A percentile compares a stretch with the other conserved stretches of the same genome.
phyloP scores from a whole-genome alignment of 2,329 filamentous ascomycete species.

The Emericellopsis cladophorae region DNA sequence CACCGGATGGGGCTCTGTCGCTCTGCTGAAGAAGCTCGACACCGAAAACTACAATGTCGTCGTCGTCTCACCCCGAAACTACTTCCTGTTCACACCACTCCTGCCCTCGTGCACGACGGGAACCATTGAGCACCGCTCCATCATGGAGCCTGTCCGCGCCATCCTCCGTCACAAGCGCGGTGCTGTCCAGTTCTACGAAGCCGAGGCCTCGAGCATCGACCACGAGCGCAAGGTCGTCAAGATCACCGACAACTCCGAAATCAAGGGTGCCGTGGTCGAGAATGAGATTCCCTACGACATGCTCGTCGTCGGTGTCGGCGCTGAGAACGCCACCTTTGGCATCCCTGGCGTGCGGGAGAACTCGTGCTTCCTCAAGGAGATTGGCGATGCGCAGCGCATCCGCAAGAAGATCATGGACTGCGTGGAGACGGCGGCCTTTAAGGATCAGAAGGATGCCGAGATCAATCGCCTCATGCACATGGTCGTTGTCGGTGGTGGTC shows the following conservation, averaged over 20 bases:
- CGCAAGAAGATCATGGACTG: constrained; percentile 99
- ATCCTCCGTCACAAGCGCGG: constrained; percentile 93
- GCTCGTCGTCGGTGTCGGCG: constrained; percentile 93
- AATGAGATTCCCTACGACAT: constrained; percentile 96
- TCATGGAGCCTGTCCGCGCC: constrained; percentile 97
- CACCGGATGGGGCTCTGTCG: constrained; percentile 91
- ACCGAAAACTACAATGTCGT: constrained; percentile 98
- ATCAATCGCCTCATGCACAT: constrained; percentile 92
- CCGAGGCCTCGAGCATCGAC: constrained; percentile 91
- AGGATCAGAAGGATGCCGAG: constrained; percentile 82
- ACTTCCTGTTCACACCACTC: constrained; percentile 98
- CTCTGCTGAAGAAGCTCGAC: constrained; percentile 95
- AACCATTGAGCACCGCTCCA: constrained; percentile 95
- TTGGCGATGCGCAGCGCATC: constrained; percentile 88
- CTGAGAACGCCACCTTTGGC: constrained; percentile 96
- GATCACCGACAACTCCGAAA: constrained; percentile 84
- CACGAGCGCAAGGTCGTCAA: constrained; percentile 78
- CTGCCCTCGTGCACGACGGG: constrained; percentile 96
- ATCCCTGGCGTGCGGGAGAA: constrained; percentile 92
- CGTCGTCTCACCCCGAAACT: constrained; percentile 96
- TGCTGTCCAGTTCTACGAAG: constrained; percentile 93
- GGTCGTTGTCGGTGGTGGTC: constrained; percentile 89
- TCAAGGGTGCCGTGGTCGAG: constrained; percentile 70
- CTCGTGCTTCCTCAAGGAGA: constrained; percentile 98
- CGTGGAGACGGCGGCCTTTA: constrained; percentile 96